Percentiles rank a stretch among this genome's conserved stretches.
Evolutionary conservation across 345 rosid species (phyloP).

Genomic region (Cardamine occulta): DNA sequence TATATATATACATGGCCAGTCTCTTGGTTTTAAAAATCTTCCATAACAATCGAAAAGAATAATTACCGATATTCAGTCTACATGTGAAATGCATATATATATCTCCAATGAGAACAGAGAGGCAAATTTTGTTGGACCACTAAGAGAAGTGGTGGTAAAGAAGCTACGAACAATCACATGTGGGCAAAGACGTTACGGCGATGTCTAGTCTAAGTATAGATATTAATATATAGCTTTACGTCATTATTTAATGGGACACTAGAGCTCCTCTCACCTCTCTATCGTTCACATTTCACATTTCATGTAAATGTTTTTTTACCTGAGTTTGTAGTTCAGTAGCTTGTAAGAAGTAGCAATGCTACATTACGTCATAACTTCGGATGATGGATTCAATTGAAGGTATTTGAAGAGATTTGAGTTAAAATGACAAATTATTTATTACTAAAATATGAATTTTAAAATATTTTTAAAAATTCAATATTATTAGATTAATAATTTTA

Average conservation of each 20-base stretch:
- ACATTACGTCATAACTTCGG: no score
- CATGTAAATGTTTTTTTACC: no score
- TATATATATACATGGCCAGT: background rate
- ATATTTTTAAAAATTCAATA: no score
- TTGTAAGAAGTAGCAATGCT: no score
- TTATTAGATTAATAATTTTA: no score
- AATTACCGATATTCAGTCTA: background rate
- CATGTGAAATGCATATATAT: background rate
- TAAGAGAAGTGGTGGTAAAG: slow-evolving; percentile 11
- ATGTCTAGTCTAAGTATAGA: background rate
- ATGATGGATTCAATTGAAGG: no score
- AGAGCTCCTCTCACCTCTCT: slow-evolving; percentile 8
- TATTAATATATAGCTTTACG: background rate
- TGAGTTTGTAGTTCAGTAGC: no score
- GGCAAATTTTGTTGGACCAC: slow-evolving; percentile 14
- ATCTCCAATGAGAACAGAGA: background rate
- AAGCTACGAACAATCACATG: slow-evolving; percentile 16
- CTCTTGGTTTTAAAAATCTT: background rate
- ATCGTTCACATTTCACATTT: background rate
- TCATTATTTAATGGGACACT: slow-evolving; percentile 23
- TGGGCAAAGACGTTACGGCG: slow-evolving; percentile 21
- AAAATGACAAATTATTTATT: no score
- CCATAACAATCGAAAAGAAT: background rate
- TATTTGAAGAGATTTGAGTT: no score
- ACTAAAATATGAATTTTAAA: no score